Evolutionary conservation across 108 stramenopile genomes (phyloP), one percentile per base, ranked within the genome.

Genomic region (Cyclotella choctawhatcheeana): DNA sequence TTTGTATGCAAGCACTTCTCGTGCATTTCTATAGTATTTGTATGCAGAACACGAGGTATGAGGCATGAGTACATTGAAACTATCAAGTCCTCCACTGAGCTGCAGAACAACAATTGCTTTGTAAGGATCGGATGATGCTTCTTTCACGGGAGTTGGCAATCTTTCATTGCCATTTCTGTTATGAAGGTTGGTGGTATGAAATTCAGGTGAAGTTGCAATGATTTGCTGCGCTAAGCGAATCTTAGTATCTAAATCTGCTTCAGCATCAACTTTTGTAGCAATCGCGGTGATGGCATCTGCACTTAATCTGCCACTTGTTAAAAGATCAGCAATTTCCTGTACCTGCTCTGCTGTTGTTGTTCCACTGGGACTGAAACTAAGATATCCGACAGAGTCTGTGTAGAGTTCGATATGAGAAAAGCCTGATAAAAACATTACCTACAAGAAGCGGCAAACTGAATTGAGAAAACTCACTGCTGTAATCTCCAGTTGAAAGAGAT

Each of bases 241-340:
- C 37, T 59, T 70, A 5, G 35, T 61, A 0, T 58, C 59, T 12
- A 30, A 24, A 40, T 18, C 32, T n/a, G 68, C 58, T 50, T 48
- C 30, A 54, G 24, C 22, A 69, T 44, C 65, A 64, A 64, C 67
- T n/a, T 47, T 35, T 53, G 6, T 37, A 18, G 16, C 68, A 32
- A 43, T 58, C n/a, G 32, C 40, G 7, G 56, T 31, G 2, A 67
- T 24, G 5, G 32, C 59, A 37, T 71, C 50, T 3, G 44, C 22
- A 43, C 67, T 82, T 22, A 90, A 44, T n/a, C 89, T 44, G 17
- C 81, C 85, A 24, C 53, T 63, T 13, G 85, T 86, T 18, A 90
- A 59, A 0, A 90, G 53, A 2, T 67, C 51, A 48, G 85, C 50
- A 27, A 91, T 61, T 29, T 91, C 77, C 34, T 77, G 71, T 40